Conservation (phyloP, 2,329 filamentous ascomycete species). For the Penicillium sp. region DNA sequence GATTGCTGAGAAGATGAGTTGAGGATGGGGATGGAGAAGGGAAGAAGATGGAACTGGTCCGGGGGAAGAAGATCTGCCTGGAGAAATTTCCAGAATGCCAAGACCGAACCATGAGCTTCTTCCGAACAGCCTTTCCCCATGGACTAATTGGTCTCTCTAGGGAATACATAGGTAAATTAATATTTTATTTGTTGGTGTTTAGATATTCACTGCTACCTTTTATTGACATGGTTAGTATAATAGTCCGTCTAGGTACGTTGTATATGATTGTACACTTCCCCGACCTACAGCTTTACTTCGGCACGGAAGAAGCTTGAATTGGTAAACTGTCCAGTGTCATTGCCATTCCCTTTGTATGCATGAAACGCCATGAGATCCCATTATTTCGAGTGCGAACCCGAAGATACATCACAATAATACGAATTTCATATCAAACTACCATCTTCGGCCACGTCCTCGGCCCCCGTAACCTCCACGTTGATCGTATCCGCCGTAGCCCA, state of each 20-base stretch:
- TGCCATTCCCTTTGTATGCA: slow-evolving; percentile 13
- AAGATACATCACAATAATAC: slow-evolving; percentile 12
- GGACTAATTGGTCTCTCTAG: neutral
- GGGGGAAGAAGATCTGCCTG: slow-evolving; percentile 37
- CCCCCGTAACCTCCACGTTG: slow-evolving; percentile 42
- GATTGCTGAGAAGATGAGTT: slow-evolving; percentile 21
- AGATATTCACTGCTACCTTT: neutral
- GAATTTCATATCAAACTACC: slow-evolving; percentile 26
- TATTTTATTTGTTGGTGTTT: neutral
- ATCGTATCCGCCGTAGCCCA: slow-evolving; percentile 45
- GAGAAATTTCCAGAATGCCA: slow-evolving; percentile 50
- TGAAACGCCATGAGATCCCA: slow-evolving; percentile 22
- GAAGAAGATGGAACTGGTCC: slow-evolving; percentile 28
- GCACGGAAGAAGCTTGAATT: neutral
- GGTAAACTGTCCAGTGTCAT: slow-evolving; percentile 3
- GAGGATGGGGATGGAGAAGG: slow-evolving; percentile 35
- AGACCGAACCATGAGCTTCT: slow-evolving; percentile 34
- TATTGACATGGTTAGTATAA: neutral
- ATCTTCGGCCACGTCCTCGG: slow-evolving; percentile 43
- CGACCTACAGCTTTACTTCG: slow-evolving; percentile 10
- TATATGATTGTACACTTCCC: neutral
- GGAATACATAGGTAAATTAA: neutral
- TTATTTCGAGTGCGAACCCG: slow-evolving; percentile 4
- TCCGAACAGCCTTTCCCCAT: slow-evolving; percentile 21
- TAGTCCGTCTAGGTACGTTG: neutral